Conservation (phyloP, 495 filamentous ascomycete genomes). For the Aspergillus indologenus region DNA sequence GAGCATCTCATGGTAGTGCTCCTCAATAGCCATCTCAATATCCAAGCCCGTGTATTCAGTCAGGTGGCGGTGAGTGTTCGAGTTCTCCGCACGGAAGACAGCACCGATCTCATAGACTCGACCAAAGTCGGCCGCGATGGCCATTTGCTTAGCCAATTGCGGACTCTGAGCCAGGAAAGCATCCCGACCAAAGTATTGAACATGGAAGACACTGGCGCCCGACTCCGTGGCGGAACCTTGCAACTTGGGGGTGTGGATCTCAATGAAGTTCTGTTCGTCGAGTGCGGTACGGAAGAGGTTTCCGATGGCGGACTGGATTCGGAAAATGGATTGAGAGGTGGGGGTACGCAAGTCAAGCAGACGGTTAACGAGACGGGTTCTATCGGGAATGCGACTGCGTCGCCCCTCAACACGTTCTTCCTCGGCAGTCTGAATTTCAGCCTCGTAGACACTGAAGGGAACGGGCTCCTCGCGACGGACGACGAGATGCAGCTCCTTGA, state of each 20-base stretch:
- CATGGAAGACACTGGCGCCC: constrained; percentile 84
- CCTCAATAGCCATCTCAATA: constrained; percentile 92
- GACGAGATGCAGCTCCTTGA: constrained; percentile 53
- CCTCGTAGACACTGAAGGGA: constrained; percentile 63
- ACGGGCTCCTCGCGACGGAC: constrained; percentile 54
- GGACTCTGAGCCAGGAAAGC: constrained; percentile 88
- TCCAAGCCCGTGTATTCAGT: constrained; percentile 95
- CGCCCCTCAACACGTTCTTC: constrained; percentile 45
- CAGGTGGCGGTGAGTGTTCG: constrained; percentile 90
- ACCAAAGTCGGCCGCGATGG: constrained; percentile 83
- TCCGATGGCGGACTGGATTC: constrained; percentile 67
- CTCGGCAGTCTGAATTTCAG: constrained; percentile 49
- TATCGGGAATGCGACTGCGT: constrained; percentile 60
- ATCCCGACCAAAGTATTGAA: constrained; percentile 79
- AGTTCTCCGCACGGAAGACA: constrained; percentile 93
- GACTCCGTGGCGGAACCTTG: constrained; percentile 89
- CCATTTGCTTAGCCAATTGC: constrained; percentile 93
- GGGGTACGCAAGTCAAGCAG: constrained; percentile 84
- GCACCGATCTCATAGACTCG: constrained; percentile 85
- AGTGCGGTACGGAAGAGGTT: constrained; percentile 76
- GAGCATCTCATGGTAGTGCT: constrained; percentile 83
- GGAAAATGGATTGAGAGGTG: constrained; percentile 84
- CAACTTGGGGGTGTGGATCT: constrained; percentile 85
- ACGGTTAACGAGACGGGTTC: constrained; percentile 76
- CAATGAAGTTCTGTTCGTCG: constrained; percentile 68